These are phyloP conservation scores for Linderniella brevidens DNA, from an alignment of 257 asterid genomes.

Conservation along the genomic window DNA sequence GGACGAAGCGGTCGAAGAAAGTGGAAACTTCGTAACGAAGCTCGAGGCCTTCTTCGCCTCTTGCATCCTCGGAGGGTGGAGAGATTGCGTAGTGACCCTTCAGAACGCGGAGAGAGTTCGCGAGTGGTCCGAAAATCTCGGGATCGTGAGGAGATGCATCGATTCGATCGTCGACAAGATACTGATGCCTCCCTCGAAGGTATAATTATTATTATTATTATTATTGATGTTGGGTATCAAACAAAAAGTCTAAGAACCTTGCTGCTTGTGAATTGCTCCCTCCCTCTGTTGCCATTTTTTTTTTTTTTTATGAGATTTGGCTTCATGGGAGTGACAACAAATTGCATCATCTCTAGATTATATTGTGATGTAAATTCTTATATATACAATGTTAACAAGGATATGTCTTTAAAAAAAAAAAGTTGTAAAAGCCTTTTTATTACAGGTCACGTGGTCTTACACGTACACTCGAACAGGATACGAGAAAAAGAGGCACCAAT, in stretches of 20 bases:
- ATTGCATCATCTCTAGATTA: too few species aligned
- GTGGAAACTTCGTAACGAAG: constrained; percentile 38
- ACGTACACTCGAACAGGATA: constrained; percentile 59
- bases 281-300: too few species aligned
- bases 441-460: constrained; percentile 67
- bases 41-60: constrained; percentile 56
- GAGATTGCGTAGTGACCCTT: constrained; percentile 41
- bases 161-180: constrained; percentile 73
- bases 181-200: constrained; percentile 44
- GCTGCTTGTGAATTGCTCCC: too few species aligned
- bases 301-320: too few species aligned
- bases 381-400: too few species aligned
- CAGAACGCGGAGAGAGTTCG: constrained; percentile 21
- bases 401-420: too few species aligned
- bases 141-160: constrained; percentile 50
- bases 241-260: too few species aligned
- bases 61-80: constrained; percentile 70
- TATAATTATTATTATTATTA: too few species aligned
- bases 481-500: constrained; percentile 23
- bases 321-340: too few species aligned
- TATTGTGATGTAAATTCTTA: too few species aligned
- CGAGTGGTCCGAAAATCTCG: constrained; percentile 61
- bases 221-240: too few species aligned
- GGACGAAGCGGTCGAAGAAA: constrained; percentile 56
- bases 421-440: neutral